Evolutionary conservation across 768 basidiomycete species (phyloP), one percentile per base, ranked within the genome.

Genomic region (Rhodotorula sphaerocarpa): DNA sequence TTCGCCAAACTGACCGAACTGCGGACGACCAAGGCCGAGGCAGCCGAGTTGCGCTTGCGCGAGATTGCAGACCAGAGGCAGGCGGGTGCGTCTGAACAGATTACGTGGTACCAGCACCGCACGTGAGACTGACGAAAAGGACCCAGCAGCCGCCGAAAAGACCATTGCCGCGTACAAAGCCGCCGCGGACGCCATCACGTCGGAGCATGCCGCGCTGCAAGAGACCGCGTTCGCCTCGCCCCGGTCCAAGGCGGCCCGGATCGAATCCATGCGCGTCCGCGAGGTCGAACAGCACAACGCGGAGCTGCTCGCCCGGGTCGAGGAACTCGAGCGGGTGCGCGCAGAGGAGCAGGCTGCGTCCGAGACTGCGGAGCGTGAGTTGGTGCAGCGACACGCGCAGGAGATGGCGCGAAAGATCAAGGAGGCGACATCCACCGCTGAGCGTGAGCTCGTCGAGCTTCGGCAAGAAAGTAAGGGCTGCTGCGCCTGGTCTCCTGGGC

Each of bases 111-210:
- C n/a, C 55, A 12, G 30, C 4, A 30, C 28, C 7, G 9, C 25
- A 5, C 46, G 11, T 2, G 30, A 27, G 30, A 27, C 14, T 16
- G 4, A 20, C 28, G 21, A 34, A 16, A 23, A 11, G 6, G 16
- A 39, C 16, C 36, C 5, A 10, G 31, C 41, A 65, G 67, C 56
- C 10, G 30, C 53, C 18, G 20, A 21, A 39, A 50, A 53, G 25
- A 64, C 56, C 23, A 59, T 69, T 41, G 34, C 43, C 7, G 31
- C 53, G 21, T 69, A 65, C 60, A 69, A 69, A 50, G n/a, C 53
- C 46, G 67, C 64, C 39, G 31, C 36, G 43, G 63, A 64, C 50
- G 33, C 36, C 7, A 41, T 69, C 5, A 31, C 44, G 16, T 0
- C 48, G 30, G 67, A 69, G 25, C 27, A 58, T 28, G 9, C 50